Conservation (phyloP, 768 basidiomycete genomes). For the Naganishia onofrii region DNA sequence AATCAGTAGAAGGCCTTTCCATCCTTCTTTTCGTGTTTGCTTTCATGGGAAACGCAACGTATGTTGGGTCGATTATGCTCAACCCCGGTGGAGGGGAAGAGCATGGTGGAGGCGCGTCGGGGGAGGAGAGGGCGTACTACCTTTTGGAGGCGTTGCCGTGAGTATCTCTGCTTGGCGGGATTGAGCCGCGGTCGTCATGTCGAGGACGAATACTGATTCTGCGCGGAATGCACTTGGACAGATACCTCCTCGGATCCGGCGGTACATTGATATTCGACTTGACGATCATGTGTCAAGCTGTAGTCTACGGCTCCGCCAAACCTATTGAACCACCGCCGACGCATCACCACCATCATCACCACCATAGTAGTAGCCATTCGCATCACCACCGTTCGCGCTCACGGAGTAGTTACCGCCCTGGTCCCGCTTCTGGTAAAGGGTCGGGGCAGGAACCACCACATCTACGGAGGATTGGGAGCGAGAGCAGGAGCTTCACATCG, state of each 20-base stretch:
- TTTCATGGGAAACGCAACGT: constrained; percentile 88
- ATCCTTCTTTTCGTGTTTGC: constrained; percentile 91
- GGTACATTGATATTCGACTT: constrained; percentile 92
- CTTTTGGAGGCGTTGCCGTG: constrained; percentile 81
- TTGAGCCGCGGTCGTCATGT: background rate
- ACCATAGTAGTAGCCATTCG: constrained; percentile 4
- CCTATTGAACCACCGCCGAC: constrained; percentile 32
- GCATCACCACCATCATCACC: constrained; percentile 13
- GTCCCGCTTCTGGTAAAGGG: background rate
- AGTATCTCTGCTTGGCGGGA: constrained; percentile 48
- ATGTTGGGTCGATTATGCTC: constrained; percentile 82
- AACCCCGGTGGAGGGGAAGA: constrained; percentile 58
- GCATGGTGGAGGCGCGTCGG: constrained; percentile 62
- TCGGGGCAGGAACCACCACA: background rate
- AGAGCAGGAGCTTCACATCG: constrained; percentile 15
- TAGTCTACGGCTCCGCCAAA: constrained; percentile 61
- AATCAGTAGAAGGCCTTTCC: constrained; percentile 93
- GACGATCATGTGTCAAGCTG: constrained; percentile 80
- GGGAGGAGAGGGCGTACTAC: constrained; percentile 63
- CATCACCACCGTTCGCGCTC: constrained; percentile 22
- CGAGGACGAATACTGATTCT: background rate
- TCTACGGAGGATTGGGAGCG: constrained; percentile 5
- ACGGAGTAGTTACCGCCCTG: constrained; percentile 8
- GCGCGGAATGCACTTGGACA: constrained; percentile 6
- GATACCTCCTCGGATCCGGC: constrained; percentile 81